phyloP scores from a whole-genome alignment of 257 asterid genomes.

The Przewalskia tangutica region DNA sequence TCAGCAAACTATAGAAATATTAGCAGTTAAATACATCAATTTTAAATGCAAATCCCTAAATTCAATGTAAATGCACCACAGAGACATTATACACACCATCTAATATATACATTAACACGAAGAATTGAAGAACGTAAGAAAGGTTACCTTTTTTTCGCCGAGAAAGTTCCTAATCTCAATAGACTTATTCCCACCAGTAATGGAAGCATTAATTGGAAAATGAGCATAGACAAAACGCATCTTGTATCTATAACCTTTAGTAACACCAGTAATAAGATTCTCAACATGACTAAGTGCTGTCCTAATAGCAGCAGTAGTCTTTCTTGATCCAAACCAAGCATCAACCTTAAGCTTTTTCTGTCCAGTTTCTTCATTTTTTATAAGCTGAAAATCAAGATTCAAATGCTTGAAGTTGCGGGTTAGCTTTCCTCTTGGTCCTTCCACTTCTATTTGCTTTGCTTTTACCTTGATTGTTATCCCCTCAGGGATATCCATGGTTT shows the following conservation, averaged over 20 bases:
- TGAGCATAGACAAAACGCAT: constrained; percentile 2
- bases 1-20: not conserved
- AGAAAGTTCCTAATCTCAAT: constrained; percentile 3
- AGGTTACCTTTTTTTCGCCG: not conserved
- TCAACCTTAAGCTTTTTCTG: not conserved
- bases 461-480: not conserved
- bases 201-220: constrained; percentile 1
- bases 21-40: not conserved
- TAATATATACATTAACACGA: not conserved
- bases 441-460: constrained; percentile 1
- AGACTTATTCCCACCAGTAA: not conserved
- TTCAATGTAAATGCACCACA: not conserved
- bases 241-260: not conserved
- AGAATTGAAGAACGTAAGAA: not conserved
- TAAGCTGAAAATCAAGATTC: constrained; percentile 1
- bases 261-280: not conserved
- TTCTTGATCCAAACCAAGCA: constrained; percentile 4
- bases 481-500: not conserved
- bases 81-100: not conserved
- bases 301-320: not conserved
- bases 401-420: not conserved
- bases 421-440: not conserved
- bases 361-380: not conserved
- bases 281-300: not conserved
- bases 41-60: not conserved